Base-by-base conservation (phyloP, 2,329 filamentous ascomycete species). In the Fusarium pilosicola region DNA sequence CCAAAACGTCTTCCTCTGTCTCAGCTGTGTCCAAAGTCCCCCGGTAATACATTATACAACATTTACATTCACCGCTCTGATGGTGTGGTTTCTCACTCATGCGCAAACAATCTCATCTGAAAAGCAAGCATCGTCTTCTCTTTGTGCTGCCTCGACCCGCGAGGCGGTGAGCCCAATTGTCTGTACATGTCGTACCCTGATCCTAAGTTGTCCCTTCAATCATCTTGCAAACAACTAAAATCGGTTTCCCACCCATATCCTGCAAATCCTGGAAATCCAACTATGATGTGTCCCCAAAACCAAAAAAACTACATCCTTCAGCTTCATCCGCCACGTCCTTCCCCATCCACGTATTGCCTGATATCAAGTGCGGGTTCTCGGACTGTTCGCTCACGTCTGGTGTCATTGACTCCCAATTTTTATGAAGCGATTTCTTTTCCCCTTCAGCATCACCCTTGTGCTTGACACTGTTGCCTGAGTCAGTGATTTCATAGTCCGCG, bases 291-390 rank as follows among this genome's bases (percentile, higher is more conserved):
- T 6, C 41, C 54, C 56, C 62, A 64, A 45, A 72, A 71, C 57
- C 65, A 66, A 46, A 70, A 54, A 57, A 71, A 48, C 52, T 56
- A 38, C 62, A 58, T 28, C 56, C 56, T 45, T 58, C 51, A 62
- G 41, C 48, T 66, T 45, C 44, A 30, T 68, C 56, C 36, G 62
- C 42, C 44, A 36, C 30, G 32, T 59, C 61, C 56, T 83, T 81
- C 55, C 84, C 82, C 70, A 84, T 79, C 17, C 81, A 82, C 18
- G 83, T 84, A 66, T 83, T 79, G 3, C 83, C 83, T 18, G 82
- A 81, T 54, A 76, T 79, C 54, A 84, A 72, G 18, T 79, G 74
- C 2, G 81, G 79, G 58, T 76, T 78, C 32, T 76, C 81, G 30
- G 73, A 78, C 69, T 86, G 83, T 36, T 79, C 78, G 39, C 77